Evolutionary conservation across 768 basidiomycete genomes (phyloP).

Genomic region (Leccinum pellstonianum): DNA sequence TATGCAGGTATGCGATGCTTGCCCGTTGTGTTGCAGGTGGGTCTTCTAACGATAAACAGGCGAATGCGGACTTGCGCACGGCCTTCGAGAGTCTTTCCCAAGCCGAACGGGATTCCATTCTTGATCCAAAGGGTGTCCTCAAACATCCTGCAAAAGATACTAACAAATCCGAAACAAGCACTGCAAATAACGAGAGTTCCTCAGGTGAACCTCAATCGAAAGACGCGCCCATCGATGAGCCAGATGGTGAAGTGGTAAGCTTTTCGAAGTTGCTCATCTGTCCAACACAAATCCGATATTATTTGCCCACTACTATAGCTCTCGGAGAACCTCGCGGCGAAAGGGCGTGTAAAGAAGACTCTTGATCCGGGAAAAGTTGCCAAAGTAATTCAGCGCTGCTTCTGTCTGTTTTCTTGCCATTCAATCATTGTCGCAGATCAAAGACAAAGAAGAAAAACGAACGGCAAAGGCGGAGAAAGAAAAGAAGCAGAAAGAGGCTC

Average conservation of each 20-base stretch:
- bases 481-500: constrained; percentile 66
- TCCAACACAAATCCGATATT: neutral
- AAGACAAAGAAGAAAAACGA: constrained; percentile 66
- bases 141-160: constrained; percentile 38
- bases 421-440: constrained; percentile 47
- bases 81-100: constrained; percentile 59
- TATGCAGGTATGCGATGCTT: constrained; percentile 46
- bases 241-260: constrained; percentile 43
- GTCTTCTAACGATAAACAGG: constrained; percentile 39
- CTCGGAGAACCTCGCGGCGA: constrained; percentile 27
- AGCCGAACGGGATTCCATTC: constrained; percentile 52
- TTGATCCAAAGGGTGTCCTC: constrained; percentile 47
- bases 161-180: constrained; percentile 20
- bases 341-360: constrained; percentile 48
- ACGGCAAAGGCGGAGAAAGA: constrained; percentile 68
- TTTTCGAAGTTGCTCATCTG: neutral
- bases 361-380: constrained; percentile 53
- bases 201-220: constrained; percentile 29
- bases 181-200: constrained; percentile 2
- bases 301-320: constrained; percentile 9
- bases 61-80: constrained; percentile 51
- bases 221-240: constrained; percentile 30
- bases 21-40: neutral
- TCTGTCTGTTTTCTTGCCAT: neutral
- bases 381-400: constrained; percentile 21